Evolutionary conservation across 495 filamentous ascomycete genomes (phyloP), one percentile per base, ranked within the genome.

Genomic region (Aspergillus indologenus): DNA sequence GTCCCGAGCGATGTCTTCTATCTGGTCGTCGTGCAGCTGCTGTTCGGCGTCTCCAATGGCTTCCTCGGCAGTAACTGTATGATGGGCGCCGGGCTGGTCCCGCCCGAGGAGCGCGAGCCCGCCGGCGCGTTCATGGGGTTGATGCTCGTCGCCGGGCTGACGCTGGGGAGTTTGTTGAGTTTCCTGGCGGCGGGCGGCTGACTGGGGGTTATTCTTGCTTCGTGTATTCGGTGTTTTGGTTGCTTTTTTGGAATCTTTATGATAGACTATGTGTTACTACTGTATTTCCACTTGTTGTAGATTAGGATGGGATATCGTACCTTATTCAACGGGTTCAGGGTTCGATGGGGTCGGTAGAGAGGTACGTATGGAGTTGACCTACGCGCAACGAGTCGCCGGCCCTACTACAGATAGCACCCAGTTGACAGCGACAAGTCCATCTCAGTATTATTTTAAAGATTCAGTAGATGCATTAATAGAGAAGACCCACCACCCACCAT

Each of bases 81-180:
- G 94, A 96, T 98, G 86, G 89, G 87, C 1, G 88, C 91, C 0
- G 84, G 83, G 0, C 81, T 86, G 81, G 92, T 97, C 19, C 85
- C 84, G 5, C 83, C 83, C 6, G 83, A 85, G 2, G 93, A 98
- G 73, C 81, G 87, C 24, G 91, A 96, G 76, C 90, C 91, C 18
- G 86, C 91, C 8, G 94, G 94, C 34, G 91, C 89, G 7, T 98
- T 97, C 63, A 98, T 98, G 94, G 90, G 90, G 9, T 67, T 96
- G 64, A 89, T 87, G 74, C 80, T 97, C 42, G 89, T 96, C 24
- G 87, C 79, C 21, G 94, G 94, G 1, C 71, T 98, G 74, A 83
- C 90, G 4, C 83, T 82, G 45, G 94, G 94, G 15, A 97, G 92
- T 78, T 74, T 98, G 65, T 69, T 92, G 72, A 97, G 93, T 70